Conservation (phyloP, 371 early-diverging fungal species). For the Nematocida sp. region DNA sequence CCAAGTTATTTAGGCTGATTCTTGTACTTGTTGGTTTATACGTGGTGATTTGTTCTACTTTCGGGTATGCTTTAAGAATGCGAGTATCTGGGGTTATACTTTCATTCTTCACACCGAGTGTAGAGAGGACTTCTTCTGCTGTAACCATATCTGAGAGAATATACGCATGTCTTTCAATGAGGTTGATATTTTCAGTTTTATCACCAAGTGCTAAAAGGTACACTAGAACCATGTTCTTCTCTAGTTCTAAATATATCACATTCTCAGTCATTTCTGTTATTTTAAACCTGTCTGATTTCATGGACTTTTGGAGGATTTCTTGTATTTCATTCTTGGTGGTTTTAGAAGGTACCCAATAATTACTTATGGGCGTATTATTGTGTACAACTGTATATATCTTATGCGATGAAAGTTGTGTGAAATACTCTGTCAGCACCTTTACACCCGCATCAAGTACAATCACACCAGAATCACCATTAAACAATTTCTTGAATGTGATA, state of each 20-base stretch:
- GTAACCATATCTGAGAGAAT: conserved; percentile 23
- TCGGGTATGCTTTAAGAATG: conserved; percentile 15
- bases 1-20: conserved; percentile 21
- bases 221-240: neutral
- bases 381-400: conserved; percentile 8
- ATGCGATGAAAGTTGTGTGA: conserved; percentile 7
- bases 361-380: neutral
- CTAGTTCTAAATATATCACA: neutral
- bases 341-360: conserved; percentile 4
- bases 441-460: conserved; percentile 34
- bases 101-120: neutral
- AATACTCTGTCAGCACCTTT: conserved; percentile 42
- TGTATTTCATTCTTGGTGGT: neutral
- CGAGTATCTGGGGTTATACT: neutral
- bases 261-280: neutral
- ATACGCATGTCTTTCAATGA: neutral
- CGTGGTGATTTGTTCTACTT: neutral
- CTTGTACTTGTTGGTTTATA: conserved; percentile 1
- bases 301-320: neutral
- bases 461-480: conserved; percentile 22
- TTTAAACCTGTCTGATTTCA: conserved; percentile 20
- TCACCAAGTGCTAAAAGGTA: conserved; percentile 6
- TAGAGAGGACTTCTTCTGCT: conserved; percentile 6
- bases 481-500: conserved; percentile 27
- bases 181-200: conserved; percentile 39